Evolutionary conservation across 768 basidiomycete species (phyloP).

Genomic region (Agaricus subrufescens): DNA sequence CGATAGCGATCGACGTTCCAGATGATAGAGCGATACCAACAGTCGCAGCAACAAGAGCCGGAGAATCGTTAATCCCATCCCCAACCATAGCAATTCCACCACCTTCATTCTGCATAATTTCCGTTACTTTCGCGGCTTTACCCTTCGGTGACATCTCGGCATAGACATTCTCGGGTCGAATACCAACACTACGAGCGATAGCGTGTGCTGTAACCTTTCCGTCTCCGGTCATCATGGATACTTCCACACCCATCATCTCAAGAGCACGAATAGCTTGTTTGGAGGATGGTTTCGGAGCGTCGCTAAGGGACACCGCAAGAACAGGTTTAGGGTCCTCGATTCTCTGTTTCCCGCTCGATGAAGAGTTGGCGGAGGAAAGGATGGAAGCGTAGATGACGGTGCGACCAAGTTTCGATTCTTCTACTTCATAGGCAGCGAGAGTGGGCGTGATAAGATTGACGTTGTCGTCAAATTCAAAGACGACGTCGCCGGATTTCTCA

Average conservation of each 20-base stretch:
- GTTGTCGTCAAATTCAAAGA: slow-evolving; percentile 7
- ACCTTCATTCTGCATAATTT: slow-evolving; percentile 68
- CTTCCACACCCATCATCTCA: slow-evolving; percentile 85
- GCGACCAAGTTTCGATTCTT: slow-evolving; percentile 69
- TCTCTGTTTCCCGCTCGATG: slow-evolving; percentile 10
- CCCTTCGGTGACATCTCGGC: slow-evolving; percentile 94
- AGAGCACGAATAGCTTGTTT: slow-evolving; percentile 77
- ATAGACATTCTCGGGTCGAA: slow-evolving; percentile 78
- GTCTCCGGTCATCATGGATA: slow-evolving; percentile 94
- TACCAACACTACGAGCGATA: slow-evolving; percentile 88
- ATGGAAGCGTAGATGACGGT: slow-evolving; percentile 88
- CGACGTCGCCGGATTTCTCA: slow-evolving; percentile 31
- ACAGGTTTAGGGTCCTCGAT: slow-evolving; percentile 47
- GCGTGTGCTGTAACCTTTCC: slow-evolving; percentile 80
- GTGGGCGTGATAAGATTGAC: slow-evolving; percentile 42
- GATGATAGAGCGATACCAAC: slow-evolving; percentile 96
- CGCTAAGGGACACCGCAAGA: slow-evolving; percentile 81
- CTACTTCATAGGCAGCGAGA: slow-evolving; percentile 59
- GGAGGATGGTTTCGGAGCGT: slow-evolving; percentile 83
- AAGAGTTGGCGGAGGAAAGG: slow-evolving; percentile 15
- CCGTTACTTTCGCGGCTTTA: slow-evolving; percentile 81
- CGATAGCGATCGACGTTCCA: slow-evolving; percentile 95
- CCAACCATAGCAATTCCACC: slow-evolving; percentile 95
- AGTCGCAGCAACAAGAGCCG: slow-evolving; percentile 91
- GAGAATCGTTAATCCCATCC: slow-evolving; percentile 98